phyloP scores from a whole-genome alignment of 306 rosid genomes.

The Rubus idaeus region DNA sequence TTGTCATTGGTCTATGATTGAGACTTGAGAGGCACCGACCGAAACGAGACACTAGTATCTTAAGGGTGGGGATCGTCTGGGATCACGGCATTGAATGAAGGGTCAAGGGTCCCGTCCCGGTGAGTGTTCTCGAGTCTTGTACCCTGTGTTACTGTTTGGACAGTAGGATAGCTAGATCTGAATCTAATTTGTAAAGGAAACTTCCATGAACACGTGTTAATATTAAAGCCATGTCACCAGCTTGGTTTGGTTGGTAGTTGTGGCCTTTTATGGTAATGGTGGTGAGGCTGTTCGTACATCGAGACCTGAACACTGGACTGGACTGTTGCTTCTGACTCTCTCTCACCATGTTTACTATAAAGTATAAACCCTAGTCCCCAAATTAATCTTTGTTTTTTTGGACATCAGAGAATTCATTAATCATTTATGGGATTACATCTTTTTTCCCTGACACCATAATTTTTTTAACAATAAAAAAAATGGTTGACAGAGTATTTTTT shows the following conservation, averaged over 20 bases:
- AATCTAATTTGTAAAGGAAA: not conserved
- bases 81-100: slow-evolving; percentile 7
- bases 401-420: too few relatives aligned
- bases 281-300: too few relatives aligned
- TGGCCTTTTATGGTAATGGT: not conserved
- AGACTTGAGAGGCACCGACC: not conserved
- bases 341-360: too few relatives aligned
- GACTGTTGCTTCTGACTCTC: too few relatives aligned
- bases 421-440: too few relatives aligned
- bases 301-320: too few relatives aligned
- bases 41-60: not conserved
- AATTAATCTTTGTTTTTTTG: too few relatives aligned
- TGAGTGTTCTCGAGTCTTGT: not conserved
- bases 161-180: not conserved
- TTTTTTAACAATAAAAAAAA: too few relatives aligned
- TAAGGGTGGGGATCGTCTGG: slow-evolving; percentile 6
- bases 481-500: too few relatives aligned
- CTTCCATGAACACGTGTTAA: not conserved
- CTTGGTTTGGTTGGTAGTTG: not conserved
- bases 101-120: slow-evolving; percentile 11
- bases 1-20: not conserved
- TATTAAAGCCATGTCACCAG: not conserved
- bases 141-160: not conserved
- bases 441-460: too few relatives aligned
- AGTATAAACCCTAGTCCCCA: too few relatives aligned